Evolutionary conservation across 257 asterid species (phyloP).

Genomic region (Rauvolfia tetraphylla): DNA sequence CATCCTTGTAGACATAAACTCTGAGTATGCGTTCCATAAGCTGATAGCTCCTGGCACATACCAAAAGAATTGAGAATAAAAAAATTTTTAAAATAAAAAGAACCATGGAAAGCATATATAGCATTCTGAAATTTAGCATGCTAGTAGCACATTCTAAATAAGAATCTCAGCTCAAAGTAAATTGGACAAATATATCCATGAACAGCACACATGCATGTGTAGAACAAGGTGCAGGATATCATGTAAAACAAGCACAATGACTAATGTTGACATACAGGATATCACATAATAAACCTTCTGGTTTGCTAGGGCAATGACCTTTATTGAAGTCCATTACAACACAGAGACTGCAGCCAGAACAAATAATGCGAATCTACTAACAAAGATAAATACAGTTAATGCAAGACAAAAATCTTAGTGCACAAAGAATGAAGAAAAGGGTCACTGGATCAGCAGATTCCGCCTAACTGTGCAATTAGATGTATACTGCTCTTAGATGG

Average conservation of each 20-base stretch:
- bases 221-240: not conserved
- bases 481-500: not conserved
- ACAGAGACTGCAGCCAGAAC: not conserved
- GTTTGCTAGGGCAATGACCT: too few species aligned
- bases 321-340: not conserved
- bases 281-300: not conserved
- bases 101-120: not conserved
- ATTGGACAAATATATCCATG: not conserved
- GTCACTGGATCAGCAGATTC: not conserved
- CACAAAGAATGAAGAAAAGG: slow-evolving; percentile 1
- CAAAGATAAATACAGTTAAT: not conserved
- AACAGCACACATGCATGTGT: not conserved
- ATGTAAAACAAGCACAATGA: not conserved
- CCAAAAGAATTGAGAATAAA: not conserved
- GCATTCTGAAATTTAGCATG: not conserved
- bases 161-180: not conserved
- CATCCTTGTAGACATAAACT: slow-evolving; percentile 72
- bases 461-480: not conserved
- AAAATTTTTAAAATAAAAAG: too few species aligned
- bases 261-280: not conserved
- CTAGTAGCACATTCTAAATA: not conserved
- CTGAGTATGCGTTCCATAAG: slow-evolving; percentile 75
- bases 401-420: not conserved
- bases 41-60: slow-evolving; percentile 67
- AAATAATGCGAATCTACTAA: not conserved